These are phyloP conservation scores for Maudiozyma humilis DNA, from an alignment of 1,139 yeast species.

Conservation along the genomic window DNA sequence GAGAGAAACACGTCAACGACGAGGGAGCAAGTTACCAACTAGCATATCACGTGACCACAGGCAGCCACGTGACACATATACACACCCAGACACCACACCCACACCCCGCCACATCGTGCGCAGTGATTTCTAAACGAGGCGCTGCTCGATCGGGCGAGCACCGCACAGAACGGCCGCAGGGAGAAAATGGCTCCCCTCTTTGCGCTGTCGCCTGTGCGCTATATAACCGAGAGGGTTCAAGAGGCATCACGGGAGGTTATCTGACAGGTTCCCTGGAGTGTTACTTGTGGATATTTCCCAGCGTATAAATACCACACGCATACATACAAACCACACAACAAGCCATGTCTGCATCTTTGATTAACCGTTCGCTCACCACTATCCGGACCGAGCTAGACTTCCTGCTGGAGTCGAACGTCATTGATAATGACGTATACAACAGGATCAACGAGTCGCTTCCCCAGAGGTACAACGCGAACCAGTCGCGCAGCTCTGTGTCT, in stretches of 20 bases:
- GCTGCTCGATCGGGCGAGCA: neutral
- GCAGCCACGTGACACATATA: no score
- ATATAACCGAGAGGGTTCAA: no score
- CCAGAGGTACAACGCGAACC: constrained; percentile 39
- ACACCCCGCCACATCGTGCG: neutral
- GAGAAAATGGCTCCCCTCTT: no score
- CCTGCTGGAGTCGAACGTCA: constrained; percentile 66
- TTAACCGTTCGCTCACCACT: constrained; percentile 66
- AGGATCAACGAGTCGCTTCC: constrained; percentile 52
- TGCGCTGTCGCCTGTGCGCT: neutral
- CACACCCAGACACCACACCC: no score
- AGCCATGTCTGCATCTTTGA: constrained; percentile 46
- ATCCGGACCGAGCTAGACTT: constrained; percentile 76
- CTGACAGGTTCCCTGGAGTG: no score
- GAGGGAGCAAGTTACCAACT: no score
- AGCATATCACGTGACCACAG: no score
- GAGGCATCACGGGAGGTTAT: no score
- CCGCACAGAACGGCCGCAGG: no score
- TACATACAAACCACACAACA: neutral
- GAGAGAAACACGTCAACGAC: no score
- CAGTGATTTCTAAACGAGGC: neutral
- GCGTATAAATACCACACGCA: neutral
- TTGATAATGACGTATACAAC: constrained; percentile 49
- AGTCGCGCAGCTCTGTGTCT: constrained; percentile 8
- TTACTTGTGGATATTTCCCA: no score